Percentiles rank a stretch among this genome's conserved stretches.
These are phyloP conservation scores for Paracoccidioides brasiliensis DNA, from an alignment of 2,329 filamentous ascomycete species.

Conservation along the genomic window DNA sequence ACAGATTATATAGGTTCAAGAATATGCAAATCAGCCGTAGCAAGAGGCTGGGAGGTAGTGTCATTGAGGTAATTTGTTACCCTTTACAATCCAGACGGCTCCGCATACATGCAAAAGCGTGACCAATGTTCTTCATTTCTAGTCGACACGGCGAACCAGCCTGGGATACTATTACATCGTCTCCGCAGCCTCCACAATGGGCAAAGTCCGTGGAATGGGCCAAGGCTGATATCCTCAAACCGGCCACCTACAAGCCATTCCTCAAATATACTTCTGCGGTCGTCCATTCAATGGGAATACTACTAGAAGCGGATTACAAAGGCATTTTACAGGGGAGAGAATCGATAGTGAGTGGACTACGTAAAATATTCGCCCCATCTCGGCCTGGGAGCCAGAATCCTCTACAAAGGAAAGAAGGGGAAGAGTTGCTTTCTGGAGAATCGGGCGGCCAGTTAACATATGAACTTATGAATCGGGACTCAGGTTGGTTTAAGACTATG, in stretches of 20 bases:
- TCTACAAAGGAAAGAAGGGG: slow-evolving; percentile 46
- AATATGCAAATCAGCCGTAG: slow-evolving; percentile 81
- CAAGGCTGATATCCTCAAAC: slow-evolving; percentile 73
- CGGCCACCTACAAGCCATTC: slow-evolving; percentile 62
- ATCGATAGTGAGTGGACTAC: slow-evolving; percentile 64
- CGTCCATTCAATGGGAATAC: slow-evolving; percentile 88
- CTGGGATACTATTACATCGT: slow-evolving; percentile 71
- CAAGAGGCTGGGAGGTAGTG: slow-evolving; percentile 79
- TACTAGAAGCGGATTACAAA: slow-evolving; percentile 97
- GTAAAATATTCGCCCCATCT: slow-evolving; percentile 59
- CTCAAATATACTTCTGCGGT: slow-evolving; percentile 70
- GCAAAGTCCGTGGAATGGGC: slow-evolving; percentile 74
- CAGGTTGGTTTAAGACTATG: slow-evolving; percentile 28
- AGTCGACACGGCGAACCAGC: slow-evolving; percentile 82
- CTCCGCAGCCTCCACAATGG: slow-evolving; percentile 61
- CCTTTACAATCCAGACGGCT: not conserved
- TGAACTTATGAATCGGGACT: slow-evolving; percentile 92
- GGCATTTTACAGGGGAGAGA: slow-evolving; percentile 73
- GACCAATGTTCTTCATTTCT: not conserved
- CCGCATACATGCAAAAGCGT: not conserved
- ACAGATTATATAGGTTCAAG: slow-evolving; percentile 41
- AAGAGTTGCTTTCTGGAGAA: slow-evolving; percentile 52
- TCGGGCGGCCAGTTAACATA: slow-evolving; percentile 73
- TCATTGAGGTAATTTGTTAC: slow-evolving; percentile 62
- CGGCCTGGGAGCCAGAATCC: slow-evolving; percentile 56